Percentiles rank a stretch among this genome's conserved stretches.
phyloP scores from a whole-genome alignment of 2,329 filamentous ascomycete species.

The Penicillium digitatum region DNA sequence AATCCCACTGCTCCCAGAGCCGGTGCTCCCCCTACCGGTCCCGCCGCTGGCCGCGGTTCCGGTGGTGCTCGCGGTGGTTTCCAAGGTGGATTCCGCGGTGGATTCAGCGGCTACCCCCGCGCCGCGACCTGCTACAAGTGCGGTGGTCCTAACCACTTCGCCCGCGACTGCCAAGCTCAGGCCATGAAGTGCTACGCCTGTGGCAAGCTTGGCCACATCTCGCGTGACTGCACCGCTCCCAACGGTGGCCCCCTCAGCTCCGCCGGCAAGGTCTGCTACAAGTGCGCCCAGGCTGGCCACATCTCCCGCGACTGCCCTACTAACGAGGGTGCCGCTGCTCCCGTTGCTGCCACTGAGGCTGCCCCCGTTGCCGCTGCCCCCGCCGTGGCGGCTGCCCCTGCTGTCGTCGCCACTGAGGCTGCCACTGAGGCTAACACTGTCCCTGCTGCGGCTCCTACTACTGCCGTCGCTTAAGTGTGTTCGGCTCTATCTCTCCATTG shows the following conservation, averaged over 20 bases:
- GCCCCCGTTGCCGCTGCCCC: constrained; percentile 19
- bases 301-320: constrained; percentile 94
- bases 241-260: constrained; percentile 95
- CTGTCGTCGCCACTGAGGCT: constrained; percentile 35
- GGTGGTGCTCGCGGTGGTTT: constrained; percentile 64
- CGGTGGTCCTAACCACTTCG: constrained; percentile 91
- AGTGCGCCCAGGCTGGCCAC: constrained; percentile 91
- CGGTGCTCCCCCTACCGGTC: constrained; percentile 43
- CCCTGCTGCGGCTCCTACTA: constrained; percentile 39
- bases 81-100: constrained; percentile 64
- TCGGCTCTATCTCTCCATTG: constrained; percentile 8
- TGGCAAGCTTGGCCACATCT: constrained; percentile 92
- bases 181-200: constrained; percentile 99
- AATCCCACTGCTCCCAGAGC: constrained; percentile 56
- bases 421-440: constrained; percentile 26
- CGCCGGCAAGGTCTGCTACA: constrained; percentile 97
- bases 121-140: constrained; percentile 67
- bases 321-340: constrained; percentile 48
- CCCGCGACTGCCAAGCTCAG: constrained; percentile 95
- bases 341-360: constrained; percentile 29
- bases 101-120: constrained; percentile 57
- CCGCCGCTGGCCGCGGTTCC: constrained; percentile 57
- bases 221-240: constrained; percentile 89
- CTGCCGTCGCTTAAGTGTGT: constrained; percentile 43
- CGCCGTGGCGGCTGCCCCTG: constrained; percentile 33